Evolutionary conservation across 2,329 filamentous ascomycete species (phyloP), one percentile per base, ranked within the genome.

Genomic region (Apiospora rasikravindrae): DNA sequence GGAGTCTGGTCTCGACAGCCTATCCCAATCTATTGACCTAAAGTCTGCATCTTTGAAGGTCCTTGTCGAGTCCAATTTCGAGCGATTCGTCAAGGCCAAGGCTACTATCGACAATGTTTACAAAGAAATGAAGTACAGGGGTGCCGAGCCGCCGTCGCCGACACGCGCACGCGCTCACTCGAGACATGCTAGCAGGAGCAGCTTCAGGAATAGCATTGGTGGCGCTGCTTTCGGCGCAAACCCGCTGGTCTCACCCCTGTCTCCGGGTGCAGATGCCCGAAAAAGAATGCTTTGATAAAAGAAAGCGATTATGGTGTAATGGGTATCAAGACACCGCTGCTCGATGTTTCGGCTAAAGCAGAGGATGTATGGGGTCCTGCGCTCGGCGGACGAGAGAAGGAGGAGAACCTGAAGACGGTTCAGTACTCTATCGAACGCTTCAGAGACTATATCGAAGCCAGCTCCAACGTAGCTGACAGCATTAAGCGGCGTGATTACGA

Each of bases 91-190:
- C 71, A 93, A 94, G 74, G 96, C 96, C 61, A 99, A 99, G 82
- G 94, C 96, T 24, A 98, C 96, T 10, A 98, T 99, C 78, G 96
- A 99, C 84, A 97, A 97, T 83, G 96, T 99, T 70, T 99, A 99
- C 84, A 97, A 92, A 74, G 96, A 99, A 82, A 99, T 99, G 96
- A 98, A 90, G 87, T 95, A 86, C 76, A 87, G 89, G 67, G 90
- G 90, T 14, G 84, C 81, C 29, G 90, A 92, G 67, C 86, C 87
- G 7, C 82, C 84, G 3, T 81, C 85, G 5, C 78, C 77, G 22
- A 73, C 83, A 10, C 81, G 84, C 37, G 71, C 83, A 70, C 81
- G 85, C 51, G 81, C 83, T 24, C 92, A 94, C 78, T 92, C 90
- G 26, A 88, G 92, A 29, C 90, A 92, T 76, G 84, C 90, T 33